Evolutionary conservation across 108 stramenopile genomes (phyloP).

Genomic region (Stephanodiscus triporus): DNA sequence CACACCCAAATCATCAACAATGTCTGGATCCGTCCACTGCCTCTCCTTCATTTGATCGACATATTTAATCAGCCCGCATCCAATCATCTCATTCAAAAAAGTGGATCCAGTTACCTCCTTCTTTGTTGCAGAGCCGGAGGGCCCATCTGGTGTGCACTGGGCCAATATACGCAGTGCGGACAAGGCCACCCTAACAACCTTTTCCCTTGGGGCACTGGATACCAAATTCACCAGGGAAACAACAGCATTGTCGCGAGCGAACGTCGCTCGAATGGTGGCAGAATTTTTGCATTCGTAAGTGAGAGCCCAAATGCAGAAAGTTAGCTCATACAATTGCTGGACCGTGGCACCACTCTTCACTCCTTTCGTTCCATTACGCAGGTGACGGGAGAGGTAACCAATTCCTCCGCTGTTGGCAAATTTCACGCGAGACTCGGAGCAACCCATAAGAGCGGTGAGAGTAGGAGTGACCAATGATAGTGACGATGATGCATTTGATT

Average conservation of each 20-base stretch:
- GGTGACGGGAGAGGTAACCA: constrained; percentile 69
- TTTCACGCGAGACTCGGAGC: constrained; percentile 56
- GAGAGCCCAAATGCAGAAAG: constrained; percentile 90
- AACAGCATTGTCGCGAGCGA: constrained; percentile 63
- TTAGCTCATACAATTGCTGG: constrained; percentile 92
- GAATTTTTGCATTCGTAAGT: constrained; percentile 67
- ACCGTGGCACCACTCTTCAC: constrained; percentile 48
- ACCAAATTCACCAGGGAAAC: constrained; percentile 79
- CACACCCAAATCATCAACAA: constrained; percentile 78
- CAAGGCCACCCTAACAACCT: constrained; percentile 91
- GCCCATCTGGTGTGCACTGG: constrained; percentile 62
- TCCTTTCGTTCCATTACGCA: constrained; percentile 46
- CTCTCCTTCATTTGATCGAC: constrained; percentile 81
- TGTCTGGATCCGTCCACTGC: constrained; percentile 92
- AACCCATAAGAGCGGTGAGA: constrained; percentile 58
- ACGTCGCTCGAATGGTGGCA: constrained; percentile 43
- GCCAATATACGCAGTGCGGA: constrained; percentile 84
- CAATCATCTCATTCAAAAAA: constrained; percentile 91
- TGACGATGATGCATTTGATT: constrained; percentile 55
- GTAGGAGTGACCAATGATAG: constrained; percentile 72
- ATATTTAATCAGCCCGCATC: constrained; percentile 87
- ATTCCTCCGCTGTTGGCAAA: constrained; percentile 76
- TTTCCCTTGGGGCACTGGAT: constrained; percentile 88
- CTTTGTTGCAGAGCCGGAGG: constrained; percentile 30
- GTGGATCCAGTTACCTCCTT: constrained; percentile 62